Conservation (phyloP, 2,329 filamentous ascomycete genomes). For the Phoma sp. region DNA sequence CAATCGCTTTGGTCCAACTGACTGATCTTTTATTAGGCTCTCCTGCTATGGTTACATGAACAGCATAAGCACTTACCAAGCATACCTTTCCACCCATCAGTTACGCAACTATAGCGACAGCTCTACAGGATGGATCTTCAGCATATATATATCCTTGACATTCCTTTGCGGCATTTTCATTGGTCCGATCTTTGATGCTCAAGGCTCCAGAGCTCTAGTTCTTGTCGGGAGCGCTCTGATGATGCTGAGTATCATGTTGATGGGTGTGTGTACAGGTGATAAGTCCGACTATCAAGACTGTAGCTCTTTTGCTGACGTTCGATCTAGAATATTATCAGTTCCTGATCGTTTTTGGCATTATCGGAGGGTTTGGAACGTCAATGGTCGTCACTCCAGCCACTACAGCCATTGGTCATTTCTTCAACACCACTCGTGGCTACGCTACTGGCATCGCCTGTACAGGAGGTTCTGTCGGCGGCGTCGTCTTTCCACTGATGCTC, state of each 20-base stretch:
- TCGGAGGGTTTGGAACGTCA: constrained; percentile 76
- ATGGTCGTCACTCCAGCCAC: constrained; percentile 86
- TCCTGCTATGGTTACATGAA: constrained; percentile 46
- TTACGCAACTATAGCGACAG: constrained; percentile 70
- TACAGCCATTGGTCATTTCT: constrained; percentile 82
- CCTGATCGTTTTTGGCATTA: constrained; percentile 76
- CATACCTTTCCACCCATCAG: constrained; percentile 75
- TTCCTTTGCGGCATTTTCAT: constrained; percentile 88
- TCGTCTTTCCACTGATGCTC: constrained; percentile 57
- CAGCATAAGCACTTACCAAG: constrained; percentile 60
- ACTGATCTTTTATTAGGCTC: no score
- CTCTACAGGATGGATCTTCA: constrained; percentile 85
- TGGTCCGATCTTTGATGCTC: constrained; percentile 85
- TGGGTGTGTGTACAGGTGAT: constrained; percentile 69
- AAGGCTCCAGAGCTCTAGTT: constrained; percentile 80
- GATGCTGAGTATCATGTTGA: constrained; percentile 67
- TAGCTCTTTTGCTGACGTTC: no score
- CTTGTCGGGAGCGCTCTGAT: constrained; percentile 69
- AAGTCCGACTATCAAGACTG: no score
- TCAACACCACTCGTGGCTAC: constrained; percentile 74
- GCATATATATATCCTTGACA: constrained; percentile 79
- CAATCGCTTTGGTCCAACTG: no score
- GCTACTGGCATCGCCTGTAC: constrained; percentile 83
- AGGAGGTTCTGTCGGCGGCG: constrained; percentile 61
- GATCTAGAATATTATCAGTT: constrained; percentile 77